Base-by-base conservation (phyloP, 1,284 basidiomycete genomes). In the Taiwanofungus camphoratus region DNA sequence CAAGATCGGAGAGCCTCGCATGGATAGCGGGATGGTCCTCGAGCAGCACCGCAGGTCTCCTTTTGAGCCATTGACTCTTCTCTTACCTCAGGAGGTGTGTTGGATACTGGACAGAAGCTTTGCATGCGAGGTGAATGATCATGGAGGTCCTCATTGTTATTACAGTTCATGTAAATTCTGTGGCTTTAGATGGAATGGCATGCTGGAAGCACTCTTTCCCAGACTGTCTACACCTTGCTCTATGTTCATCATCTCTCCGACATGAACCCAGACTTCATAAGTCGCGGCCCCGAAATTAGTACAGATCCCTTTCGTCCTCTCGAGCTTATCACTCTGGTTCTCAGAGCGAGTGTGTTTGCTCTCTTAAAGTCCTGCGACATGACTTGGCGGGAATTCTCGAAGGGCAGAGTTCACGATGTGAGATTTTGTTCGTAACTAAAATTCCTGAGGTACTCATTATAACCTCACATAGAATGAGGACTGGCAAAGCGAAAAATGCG, bases 1-100 rank as follows among this genome's bases (percentile, higher is more conserved):
- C 20, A 54, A 92, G 89, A 92, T 95, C 46, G 89, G 91, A 44
- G 91, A 95, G 62, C 83, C 88, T 9, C 79, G 88, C 12, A 82
- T 95, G 62, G 93, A 97, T 64, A 89, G 80, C 46, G 92, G 92
- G 4, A 70, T 88, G 49, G 70, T 77, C 2, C 60, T 69, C 20
- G 69, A 71, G 48, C 69, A 68, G 31, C 68, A 72, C 22, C 57
- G 60, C 11, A 57, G 61, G 15, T 67, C 66, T 0, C 60, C 64
- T 3, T 95, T 94, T 55, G 70, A 93, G 52, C 79, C 88, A 0
- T 61, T 78, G 23, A 59, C 69, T 1, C 73, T 74, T 0, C 66
- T 94, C 26, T 64, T 82, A 0, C 79, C 86, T 0, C 71, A 82
- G 46, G 90, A 96, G 59, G 59, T 94, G 9, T 87, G 89, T 55